A percentile compares a stretch with the other conserved stretches of the same genome.
phyloP scores from a whole-genome alignment of 163 green algal species.

The Prototheca stagnorum region DNA sequence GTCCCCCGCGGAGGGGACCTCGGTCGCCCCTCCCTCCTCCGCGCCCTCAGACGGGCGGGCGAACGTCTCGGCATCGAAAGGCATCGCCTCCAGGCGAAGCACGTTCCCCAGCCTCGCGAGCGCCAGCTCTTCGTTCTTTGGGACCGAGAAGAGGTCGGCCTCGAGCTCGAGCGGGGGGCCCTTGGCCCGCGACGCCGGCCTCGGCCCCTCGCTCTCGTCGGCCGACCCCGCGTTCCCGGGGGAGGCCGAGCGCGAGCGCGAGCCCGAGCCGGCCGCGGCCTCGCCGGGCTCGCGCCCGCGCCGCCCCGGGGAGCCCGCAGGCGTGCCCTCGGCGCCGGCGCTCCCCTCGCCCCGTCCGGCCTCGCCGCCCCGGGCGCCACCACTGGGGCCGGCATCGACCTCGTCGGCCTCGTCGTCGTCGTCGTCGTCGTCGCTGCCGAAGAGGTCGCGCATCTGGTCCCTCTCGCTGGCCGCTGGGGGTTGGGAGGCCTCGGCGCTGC shows the following conservation, averaged over 20 bases:
- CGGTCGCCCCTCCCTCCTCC: slow-evolving; percentile 23
- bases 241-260: too few species aligned
- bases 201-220: background rate
- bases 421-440: slow-evolving; percentile 17
- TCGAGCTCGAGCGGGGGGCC: background rate
- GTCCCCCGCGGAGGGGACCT: slow-evolving; percentile 5
- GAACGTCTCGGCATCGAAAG: slow-evolving; percentile 36
- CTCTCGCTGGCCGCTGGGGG: background rate
- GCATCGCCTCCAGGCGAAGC: slow-evolving; percentile 27
- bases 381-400: too few species aligned
- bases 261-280: too few species aligned
- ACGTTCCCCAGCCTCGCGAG: slow-evolving; percentile 36
- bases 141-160: slow-evolving; percentile 28
- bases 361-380: too few species aligned
- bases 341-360: too few species aligned
- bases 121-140: slow-evolving; percentile 8
- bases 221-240: background rate
- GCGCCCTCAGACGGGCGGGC: too few species aligned
- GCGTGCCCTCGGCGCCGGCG: too few species aligned
- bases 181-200: background rate
- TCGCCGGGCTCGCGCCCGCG: too few species aligned
- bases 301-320: too few species aligned
- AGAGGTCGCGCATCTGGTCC: slow-evolving; percentile 8
- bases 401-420: slow-evolving; percentile 2
- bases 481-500: background rate